A percentile compares a stretch with the other conserved stretches of the same genome.
Conservation (phyloP, 2,329 filamentous ascomycete genomes). For the Exophiala xenobiotica region DNA sequence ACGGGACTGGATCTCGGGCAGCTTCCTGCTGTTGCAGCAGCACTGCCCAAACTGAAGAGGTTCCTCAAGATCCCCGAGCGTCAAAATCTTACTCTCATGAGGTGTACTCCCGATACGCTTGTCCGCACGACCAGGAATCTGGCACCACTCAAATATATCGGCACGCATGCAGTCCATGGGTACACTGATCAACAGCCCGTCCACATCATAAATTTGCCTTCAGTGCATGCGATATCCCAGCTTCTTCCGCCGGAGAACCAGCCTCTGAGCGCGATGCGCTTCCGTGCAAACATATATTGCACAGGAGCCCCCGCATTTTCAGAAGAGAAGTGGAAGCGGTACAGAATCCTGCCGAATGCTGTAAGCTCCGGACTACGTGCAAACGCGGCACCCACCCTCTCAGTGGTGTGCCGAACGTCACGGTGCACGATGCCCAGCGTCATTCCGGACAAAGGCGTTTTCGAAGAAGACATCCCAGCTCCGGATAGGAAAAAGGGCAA, state of each 20-base stretch:
- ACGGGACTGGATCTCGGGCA: conserved; percentile 19
- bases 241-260: conserved; percentile 29
- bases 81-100: conserved; percentile 21
- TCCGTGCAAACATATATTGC: conserved; percentile 30
- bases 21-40: conserved; percentile 17
- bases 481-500: conserved; percentile 26
- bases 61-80: conserved; percentile 20
- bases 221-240: conserved; percentile 27
- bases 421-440: conserved; percentile 32
- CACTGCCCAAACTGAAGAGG: conserved; percentile 24
- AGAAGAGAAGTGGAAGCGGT: conserved; percentile 31
- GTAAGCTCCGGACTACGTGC: conserved; percentile 7
- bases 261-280: conserved; percentile 28
- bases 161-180: conserved; percentile 27
- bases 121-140: conserved; percentile 27
- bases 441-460: conserved; percentile 23
- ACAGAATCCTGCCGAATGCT: conserved; percentile 20
- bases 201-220: conserved; percentile 30
- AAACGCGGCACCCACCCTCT: conserved; percentile 17
- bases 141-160: conserved; percentile 28
- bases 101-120: conserved; percentile 27
- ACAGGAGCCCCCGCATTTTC: conserved; percentile 24
- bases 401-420: conserved; percentile 31
- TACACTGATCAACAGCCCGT: conserved; percentile 32
- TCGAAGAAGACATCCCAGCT: conserved; percentile 25